Evolutionary conservation across 768 basidiomycete species (phyloP), one percentile per base, ranked within the genome.

Genomic region (Mycena vulgaris): DNA sequence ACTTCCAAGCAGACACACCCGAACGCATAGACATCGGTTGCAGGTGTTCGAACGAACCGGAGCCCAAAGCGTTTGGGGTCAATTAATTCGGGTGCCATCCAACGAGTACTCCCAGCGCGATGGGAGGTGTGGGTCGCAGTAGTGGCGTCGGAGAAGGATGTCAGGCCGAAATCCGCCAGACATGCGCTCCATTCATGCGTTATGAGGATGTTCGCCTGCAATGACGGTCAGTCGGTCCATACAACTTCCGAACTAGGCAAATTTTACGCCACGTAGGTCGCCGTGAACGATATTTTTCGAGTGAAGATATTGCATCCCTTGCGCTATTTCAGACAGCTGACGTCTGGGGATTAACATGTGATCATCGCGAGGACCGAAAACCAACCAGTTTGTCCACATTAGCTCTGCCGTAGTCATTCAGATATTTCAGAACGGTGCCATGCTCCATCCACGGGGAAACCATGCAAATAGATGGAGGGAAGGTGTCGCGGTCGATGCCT

Each of bases 21-120:
- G 69, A 80, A 80, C 2, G 81, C 76, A 68, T 78, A 82, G 9
- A 81, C 77, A 65, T 82, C 80, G 25, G 72, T 81, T 3, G 72
- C 72, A 14, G 73, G 64, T 14, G 81, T 80, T 39, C 79, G 69
- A n/a, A 68, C 37, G 31, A 76, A 78, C 35, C 64, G 60, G 14
- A 66, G 49, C 52, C 72, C 77, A 57, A 80, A 79, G 3, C 66
- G 63, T 40, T 77, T 77, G 0, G 80, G 80, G 48, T 78, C 68
- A 25, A 79, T 74, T 11, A 81, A 72, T 65, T 82, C 81, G 0
- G 81, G 81, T 2, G 81, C 80, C 81, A 80, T 82, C 79, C 81
- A 82, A 25, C 80, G 66, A 13, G 76, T 63, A 21, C 75, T 75
- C 25, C 81, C 80, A 10, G 74, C 76, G 5, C 74, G 69, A 39